These are phyloP conservation scores for Phascolomyces articulosus DNA, from an alignment of 371 early-diverging fungal genomes.

Conservation along the genomic window DNA sequence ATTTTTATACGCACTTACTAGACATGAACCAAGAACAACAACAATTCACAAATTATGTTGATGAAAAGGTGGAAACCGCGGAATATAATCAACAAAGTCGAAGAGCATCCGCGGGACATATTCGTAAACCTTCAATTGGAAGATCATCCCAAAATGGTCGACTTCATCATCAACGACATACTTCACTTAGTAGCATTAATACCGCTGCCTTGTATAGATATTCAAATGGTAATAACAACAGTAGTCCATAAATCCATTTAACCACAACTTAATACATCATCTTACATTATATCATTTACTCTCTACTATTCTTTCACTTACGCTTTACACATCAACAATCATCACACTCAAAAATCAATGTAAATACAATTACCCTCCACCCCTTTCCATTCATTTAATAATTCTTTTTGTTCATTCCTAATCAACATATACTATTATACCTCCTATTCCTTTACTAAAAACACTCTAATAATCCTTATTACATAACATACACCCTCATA, in stretches of 20 bases:
- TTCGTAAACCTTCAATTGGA: constrained; percentile 1
- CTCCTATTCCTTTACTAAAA: background rate
- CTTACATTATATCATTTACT: no score
- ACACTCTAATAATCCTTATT: no score
- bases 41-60: background rate
- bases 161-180: constrained; percentile 4
- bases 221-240: background rate
- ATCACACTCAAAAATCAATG: background rate
- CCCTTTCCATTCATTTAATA: background rate
- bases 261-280: background rate
- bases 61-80: background rate
- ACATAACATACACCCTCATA: no score
- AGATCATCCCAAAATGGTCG: constrained; percentile 2
- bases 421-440: background rate
- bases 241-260: background rate
- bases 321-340: background rate
- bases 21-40: background rate
- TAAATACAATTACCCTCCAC: background rate
- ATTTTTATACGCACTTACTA: background rate
- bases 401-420: background rate
- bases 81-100: background rate
- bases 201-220: background rate
- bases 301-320: background rate
- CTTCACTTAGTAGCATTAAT: constrained; percentile 1
- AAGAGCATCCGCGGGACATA: constrained; percentile 9